phyloP scores from a whole-genome alignment of 495 filamentous ascomycete genomes.

The Aspergillus wentii region DNA sequence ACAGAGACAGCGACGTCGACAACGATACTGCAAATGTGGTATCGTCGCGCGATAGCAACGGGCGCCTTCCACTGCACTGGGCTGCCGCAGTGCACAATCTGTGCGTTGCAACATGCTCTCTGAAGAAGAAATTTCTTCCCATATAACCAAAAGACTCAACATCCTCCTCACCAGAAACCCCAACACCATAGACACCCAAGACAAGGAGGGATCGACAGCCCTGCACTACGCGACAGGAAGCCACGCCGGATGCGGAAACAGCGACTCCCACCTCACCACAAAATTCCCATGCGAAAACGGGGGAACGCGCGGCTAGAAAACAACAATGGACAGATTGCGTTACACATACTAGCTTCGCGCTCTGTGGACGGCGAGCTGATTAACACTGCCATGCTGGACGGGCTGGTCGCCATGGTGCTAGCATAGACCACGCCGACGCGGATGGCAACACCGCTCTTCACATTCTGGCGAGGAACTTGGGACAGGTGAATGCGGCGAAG shows the following conservation, averaged over 20 bases:
- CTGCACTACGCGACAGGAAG: constrained; percentile 6
- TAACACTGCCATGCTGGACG: constrained; percentile 4
- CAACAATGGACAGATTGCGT: constrained; percentile 7
- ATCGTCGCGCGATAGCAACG: constrained; percentile 7
- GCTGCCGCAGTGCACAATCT: constrained; percentile 5
- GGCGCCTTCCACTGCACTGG: constrained; percentile 13
- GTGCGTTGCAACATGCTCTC: background rate
- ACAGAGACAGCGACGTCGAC: too few relatives aligned
- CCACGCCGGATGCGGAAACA: constrained; percentile 5
- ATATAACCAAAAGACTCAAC: constrained; percentile 5
- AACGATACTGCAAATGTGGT: constrained; percentile 5
- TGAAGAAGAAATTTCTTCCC: constrained; percentile 2
- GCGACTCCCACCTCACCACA: constrained; percentile 4
- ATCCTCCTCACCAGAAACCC: constrained; percentile 6
- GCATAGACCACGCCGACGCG: constrained; percentile 7
- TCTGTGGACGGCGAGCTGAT: constrained; percentile 7
- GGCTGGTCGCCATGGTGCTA: constrained; percentile 7
- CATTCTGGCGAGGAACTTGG: constrained; percentile 9
- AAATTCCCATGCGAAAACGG: constrained; percentile 6
- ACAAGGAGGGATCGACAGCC: constrained; percentile 5
- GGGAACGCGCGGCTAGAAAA: constrained; percentile 6
- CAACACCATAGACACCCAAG: constrained; percentile 5
- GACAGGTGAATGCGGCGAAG: constrained; percentile 4
- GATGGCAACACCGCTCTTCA: constrained; percentile 10
- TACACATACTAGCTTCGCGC: constrained; percentile 8